Base-by-base conservation (phyloP, 176 grass and related monocot genomes). In the Oryza meridionalis region DNA sequence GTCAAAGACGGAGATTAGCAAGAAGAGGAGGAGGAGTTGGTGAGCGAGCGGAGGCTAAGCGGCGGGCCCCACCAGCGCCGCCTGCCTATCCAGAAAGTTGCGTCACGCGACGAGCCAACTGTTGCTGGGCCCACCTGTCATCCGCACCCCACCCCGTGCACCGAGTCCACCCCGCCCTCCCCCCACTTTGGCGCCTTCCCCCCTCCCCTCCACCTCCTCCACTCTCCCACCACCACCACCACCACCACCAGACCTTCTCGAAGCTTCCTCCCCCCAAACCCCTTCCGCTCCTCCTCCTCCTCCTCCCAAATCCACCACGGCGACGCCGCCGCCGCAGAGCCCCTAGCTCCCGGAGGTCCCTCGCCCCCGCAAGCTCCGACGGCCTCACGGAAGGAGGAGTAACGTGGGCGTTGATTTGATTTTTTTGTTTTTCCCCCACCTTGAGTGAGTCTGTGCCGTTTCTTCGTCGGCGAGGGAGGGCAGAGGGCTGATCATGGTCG, bases 191-290 rank as follows among this genome's bases (percentile, higher is more conserved):
- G 40, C 86, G 80, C 74, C 74, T 43, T 33, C 80, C 25, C 53
- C 6, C 80, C 25, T 19, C 6, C 50, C 6, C 37, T 38, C 37
- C 37, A 0, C 37, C 38, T 7, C 38, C 38, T 37, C 35, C 25
- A 63, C 50, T 73, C 33, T 35, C 33, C 33, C 33, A 40, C 42
- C 4, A 4, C 40, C 26, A 4, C 11, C 10, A 51, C 33, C 33
- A 40, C 42, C 4, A 4, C 40, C 26, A 4, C 11, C 10, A 51
- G 26, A 35, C 51, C 86, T 88, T 74, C 86, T 67, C 68, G 81
- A 84, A 84, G 61, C 81, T 84, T 88, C 80, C 67, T 62, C 25
- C 65, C 11, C 65, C 63, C 58, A 43, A 84, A 47, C 55, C 81
- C 66, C 53, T 29, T 32, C 13, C 69, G 19, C 69, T 62, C 63